Evolutionary conservation across 2,329 filamentous ascomycete genomes (phyloP).

Genomic region (Magnaporthales sp.): DNA sequence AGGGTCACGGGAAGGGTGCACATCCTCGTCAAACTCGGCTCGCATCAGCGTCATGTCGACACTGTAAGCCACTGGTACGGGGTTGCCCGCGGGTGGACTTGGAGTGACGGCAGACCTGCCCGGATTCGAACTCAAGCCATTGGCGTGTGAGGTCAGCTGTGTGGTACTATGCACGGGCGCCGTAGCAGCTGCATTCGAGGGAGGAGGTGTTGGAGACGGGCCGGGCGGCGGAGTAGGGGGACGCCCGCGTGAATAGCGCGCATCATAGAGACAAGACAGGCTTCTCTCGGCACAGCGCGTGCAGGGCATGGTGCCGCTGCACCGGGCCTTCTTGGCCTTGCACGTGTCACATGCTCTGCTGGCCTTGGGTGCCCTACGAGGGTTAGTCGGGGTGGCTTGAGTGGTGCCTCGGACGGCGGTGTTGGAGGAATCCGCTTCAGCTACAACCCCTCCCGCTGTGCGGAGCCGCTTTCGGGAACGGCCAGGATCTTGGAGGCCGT

Average conservation of each 20-base stretch:
- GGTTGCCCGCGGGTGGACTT: not conserved
- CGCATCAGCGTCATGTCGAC: constrained; percentile 2
- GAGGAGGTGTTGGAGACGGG: not conserved
- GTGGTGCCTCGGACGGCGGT: not conserved
- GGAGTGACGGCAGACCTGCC: not conserved
- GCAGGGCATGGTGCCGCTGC: constrained; percentile 27
- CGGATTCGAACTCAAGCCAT: not conserved
- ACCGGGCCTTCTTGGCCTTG: constrained; percentile 28
- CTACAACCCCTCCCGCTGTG: not conserved
- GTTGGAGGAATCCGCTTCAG: not conserved
- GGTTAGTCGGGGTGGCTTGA: not conserved
- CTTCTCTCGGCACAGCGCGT: constrained; percentile 19
- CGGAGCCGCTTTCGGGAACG: not conserved
- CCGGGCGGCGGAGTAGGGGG: constrained; percentile 24
- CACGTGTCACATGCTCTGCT: constrained; percentile 29
- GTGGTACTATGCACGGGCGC: not conserved
- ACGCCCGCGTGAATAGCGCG: constrained; percentile 25
- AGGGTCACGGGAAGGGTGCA: not conserved
- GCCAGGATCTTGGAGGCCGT: not conserved
- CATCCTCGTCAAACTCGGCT: not conserved
- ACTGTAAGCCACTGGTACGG: not conserved
- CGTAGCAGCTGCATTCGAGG: not conserved
- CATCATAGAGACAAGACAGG: constrained; percentile 24
- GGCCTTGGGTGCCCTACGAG: constrained; percentile 19
- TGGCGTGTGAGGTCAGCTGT: no score